Evolutionary conservation across 1,284 basidiomycete genomes (phyloP).

Genomic region (Cryptococcus amylolentus): DNA sequence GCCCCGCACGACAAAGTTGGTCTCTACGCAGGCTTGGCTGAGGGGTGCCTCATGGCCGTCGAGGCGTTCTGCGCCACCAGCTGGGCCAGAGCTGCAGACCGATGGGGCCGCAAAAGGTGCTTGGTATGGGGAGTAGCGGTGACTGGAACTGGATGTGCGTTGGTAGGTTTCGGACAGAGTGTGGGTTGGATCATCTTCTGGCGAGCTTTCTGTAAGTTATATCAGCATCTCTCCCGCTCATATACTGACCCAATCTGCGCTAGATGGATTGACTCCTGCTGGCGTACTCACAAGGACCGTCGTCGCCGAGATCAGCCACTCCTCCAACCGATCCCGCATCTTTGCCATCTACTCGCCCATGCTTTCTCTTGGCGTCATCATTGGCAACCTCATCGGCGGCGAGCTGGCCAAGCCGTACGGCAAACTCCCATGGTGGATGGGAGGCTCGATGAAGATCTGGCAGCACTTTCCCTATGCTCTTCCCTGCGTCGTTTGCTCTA

Average conservation of each 20-base stretch:
- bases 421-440: constrained; percentile 23
- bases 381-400: constrained; percentile 28
- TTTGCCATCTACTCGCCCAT: constrained; percentile 27
- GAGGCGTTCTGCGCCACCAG: too few relatives aligned
- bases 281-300: constrained; percentile 19
- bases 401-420: constrained; percentile 26
- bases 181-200: too few relatives aligned
- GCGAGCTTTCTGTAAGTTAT: too few relatives aligned
- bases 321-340: constrained; percentile 22
- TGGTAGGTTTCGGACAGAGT: too few relatives aligned
- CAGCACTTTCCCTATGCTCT: constrained; percentile 26
- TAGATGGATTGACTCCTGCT: constrained; percentile 25
- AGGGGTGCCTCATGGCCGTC: constrained; percentile 26
- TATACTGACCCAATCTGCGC: too few relatives aligned
- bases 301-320: constrained; percentile 21
- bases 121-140: too few relatives aligned
- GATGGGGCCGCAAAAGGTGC: too few relatives aligned
- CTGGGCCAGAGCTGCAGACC: too few relatives aligned
- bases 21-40: constrained; percentile 27
- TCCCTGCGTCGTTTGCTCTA: constrained; percentile 16
- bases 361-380: constrained; percentile 18
- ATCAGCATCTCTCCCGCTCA: too few relatives aligned
- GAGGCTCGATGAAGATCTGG: constrained; percentile 18
- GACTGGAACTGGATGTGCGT: too few relatives aligned
- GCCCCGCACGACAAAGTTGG: constrained; percentile 23